Evolutionary conservation across 768 basidiomycete species (phyloP), one percentile per base, ranked within the genome.

Genomic region (Lactarius hatsudake): DNA sequence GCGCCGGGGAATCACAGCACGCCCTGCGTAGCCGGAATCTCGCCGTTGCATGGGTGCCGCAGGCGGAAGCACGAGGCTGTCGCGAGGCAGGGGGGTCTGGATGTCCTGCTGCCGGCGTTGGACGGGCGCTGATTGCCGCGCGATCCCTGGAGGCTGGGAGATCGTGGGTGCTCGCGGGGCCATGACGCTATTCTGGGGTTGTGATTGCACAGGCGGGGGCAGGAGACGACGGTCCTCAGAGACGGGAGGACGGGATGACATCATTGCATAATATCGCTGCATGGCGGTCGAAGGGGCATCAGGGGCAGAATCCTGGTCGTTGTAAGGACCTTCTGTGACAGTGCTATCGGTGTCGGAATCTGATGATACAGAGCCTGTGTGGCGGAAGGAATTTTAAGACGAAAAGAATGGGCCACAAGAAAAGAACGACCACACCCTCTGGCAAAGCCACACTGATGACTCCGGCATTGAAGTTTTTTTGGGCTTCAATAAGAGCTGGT

Each of bases 271-370:
- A 40, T 68, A 68, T 58, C 67, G 51, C 26, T 67, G 61, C 38
- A 62, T 62, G 26, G 65, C n/a, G 43, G 48, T 60, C 23, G 17
- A 42, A 18, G 43, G 5, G 18, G 51, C 18, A 20, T 54, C 56
- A 32, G 62, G 53, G n/a, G 53, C 32, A 42, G 36, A 23, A 48
- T 69, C 66, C 20, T 69, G 61, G 2, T 62, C 69, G 13, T n/a
- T n/a, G 20, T 69, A 71, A 5, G 68, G 62, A 40, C 69, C 71
- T 23, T 70, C 69, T 2, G 70, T 70, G 59, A 66, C 57, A 28
- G 71, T 70, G 40, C 69, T 70, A 20, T 71, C 71, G 28, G 65
- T 70, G 45, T 71, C 71, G n/a, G 71, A 71, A 63, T 71, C 70
- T 5, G 70, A 70, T 42, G 64, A 63, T 5, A 66, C 64, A 26